Evolutionary conservation across 1,284 basidiomycete genomes (phyloP).

Genomic region (Vanrija sp.): DNA sequence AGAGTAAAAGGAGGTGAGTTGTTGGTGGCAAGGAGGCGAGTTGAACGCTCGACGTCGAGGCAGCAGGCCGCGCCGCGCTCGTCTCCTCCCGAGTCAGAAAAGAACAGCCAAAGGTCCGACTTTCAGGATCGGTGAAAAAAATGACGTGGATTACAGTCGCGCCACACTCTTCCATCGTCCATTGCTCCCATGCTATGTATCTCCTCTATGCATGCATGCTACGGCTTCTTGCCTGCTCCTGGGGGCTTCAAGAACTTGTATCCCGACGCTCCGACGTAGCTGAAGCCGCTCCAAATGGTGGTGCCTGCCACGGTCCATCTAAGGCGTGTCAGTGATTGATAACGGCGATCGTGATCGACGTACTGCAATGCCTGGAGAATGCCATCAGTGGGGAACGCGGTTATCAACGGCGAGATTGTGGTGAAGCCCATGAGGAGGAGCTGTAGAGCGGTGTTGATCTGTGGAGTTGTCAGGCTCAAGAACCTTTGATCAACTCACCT

Average conservation of each 20-base stretch:
- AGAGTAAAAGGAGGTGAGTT: not conserved
- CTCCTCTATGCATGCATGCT: not conserved
- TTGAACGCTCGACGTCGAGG: not conserved
- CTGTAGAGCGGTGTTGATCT: conserved; percentile 92
- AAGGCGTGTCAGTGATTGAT: not conserved
- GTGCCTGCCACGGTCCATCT: conserved; percentile 83
- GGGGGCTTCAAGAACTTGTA: conserved; percentile 55
- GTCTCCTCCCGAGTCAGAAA: not conserved
- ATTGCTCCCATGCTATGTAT: not conserved
- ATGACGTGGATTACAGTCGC: too few species aligned
- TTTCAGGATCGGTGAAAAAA: not conserved
- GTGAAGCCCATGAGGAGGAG: conserved; percentile 83
- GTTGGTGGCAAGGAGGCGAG: too few species aligned
- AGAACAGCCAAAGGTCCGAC: not conserved
- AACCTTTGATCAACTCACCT: conserved; percentile 55
- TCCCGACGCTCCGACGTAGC: conserved; percentile 74
- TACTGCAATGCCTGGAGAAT: conserved; percentile 63
- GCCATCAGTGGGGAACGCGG: conserved; percentile 56
- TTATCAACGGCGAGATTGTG: conserved; percentile 73
- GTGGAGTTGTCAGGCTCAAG: conserved; percentile 7
- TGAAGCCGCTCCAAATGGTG: conserved; percentile 86
- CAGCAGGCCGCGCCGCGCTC: not conserved
- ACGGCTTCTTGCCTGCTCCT: not conserved
- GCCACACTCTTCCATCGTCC: not conserved
- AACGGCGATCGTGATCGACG: conserved; percentile 23